Evolutionary conservation across 169 alveolate genomes (phyloP), one percentile per base, ranked within the genome.

Genomic region (Theileria sp.): DNA sequence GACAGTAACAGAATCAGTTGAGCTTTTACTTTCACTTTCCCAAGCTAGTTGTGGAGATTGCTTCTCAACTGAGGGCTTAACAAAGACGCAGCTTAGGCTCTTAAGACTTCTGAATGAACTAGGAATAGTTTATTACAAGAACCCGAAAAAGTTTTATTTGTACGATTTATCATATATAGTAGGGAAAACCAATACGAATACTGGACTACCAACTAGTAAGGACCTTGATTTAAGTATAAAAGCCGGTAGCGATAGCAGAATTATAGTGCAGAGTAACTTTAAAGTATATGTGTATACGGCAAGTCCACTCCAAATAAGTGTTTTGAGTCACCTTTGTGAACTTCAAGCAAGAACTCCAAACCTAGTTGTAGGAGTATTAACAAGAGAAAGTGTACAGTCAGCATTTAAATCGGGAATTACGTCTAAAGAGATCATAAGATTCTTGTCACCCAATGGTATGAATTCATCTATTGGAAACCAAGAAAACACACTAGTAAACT

Each of bases 271-370:
- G 73, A 94, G 97, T 77, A 94, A 94, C 56, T 94, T 94, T 75
- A 93, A 94, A 75, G 95, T 94, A n/a, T 94, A 94, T 73, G 92
- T 92, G 38, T 94, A 94, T 64, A 94, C 97, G 26, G 94, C 96
- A 19, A 93, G 94, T 1, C 87, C 95, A 10, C 77, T 94, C 76
- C 96, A 94, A 61, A 86, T 94, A 26, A 91, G 90, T 49, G 92
- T 94, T 8, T 77, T 94, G 44, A 89, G 94, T 26, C 96, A 93
- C 73, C 76, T 94, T 36, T 94, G 97, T 70, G 96, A 94, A 74
- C 82, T 94, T 38, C 95, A 93, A 62, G 95, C 96, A 19, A 87
- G 96, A 76, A 87, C 95, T 23, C 95, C 96, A 25, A 94, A 94
- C 58, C 70, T 93, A 74, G 95, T 94, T 0, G 92, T 92, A n/a